These are phyloP conservation scores for Dryas drummondii DNA, from an alignment of 306 rosid species.

Conservation along the genomic window DNA sequence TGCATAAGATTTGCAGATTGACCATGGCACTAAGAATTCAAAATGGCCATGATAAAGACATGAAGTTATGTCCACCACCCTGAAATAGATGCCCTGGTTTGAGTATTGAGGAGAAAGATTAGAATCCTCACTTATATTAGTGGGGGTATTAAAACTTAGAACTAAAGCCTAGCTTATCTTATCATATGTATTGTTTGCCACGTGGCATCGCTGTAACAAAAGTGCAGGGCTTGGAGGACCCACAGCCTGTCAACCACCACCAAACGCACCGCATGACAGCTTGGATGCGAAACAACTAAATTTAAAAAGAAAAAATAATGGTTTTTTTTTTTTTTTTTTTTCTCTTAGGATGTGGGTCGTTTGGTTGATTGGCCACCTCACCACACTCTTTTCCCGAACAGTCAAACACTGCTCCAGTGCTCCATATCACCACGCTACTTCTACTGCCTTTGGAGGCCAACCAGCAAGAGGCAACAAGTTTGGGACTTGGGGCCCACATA, in stretches of 20 bases:
- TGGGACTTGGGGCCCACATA: constrained; percentile 22
- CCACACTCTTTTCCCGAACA: constrained; percentile 23
- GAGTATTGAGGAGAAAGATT: constrained; percentile 13
- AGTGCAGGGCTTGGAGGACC: constrained; percentile 49
- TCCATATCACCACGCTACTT: constrained; percentile 15
- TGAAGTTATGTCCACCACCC: constrained; percentile 10
- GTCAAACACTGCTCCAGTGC: neutral
- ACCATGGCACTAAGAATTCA: constrained; percentile 8
- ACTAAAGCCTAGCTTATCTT: constrained; percentile 31
- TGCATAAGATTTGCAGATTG: neutral
- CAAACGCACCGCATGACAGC: too few species aligned
- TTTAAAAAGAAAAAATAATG: too few species aligned
- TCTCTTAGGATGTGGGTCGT: constrained; percentile 19
- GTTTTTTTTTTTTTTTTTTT: too few species aligned
- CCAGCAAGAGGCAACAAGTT: constrained; percentile 21
- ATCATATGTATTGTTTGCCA: constrained; percentile 20
- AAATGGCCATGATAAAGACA: constrained; percentile 15
- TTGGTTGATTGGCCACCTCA: constrained; percentile 24
- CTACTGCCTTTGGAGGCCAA: constrained; percentile 19
- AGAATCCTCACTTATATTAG: constrained; percentile 25
- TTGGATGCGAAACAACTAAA: too few species aligned
- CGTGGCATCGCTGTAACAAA: constrained; percentile 35
- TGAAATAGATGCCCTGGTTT: constrained; percentile 13
- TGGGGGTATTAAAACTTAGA: constrained; percentile 16
- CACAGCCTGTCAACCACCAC: constrained; percentile 29